Base-by-base conservation (phyloP, 2,329 filamentous ascomycete genomes). In the Xylariaceae sp. region DNA sequence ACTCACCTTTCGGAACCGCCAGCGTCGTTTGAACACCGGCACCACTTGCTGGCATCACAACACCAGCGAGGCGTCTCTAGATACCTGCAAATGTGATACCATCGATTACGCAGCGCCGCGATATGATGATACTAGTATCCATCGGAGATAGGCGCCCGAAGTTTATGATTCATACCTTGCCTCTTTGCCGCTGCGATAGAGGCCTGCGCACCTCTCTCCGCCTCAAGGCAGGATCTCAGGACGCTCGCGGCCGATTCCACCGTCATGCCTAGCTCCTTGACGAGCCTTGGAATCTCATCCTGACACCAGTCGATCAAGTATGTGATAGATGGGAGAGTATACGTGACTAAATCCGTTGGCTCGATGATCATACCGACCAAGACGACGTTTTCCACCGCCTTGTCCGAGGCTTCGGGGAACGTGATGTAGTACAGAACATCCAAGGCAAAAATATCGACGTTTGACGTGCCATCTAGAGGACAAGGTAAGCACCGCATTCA, bases 371-470 rank as follows among this genome's bases (percentile, higher is more conserved):
- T 40, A 27, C 41, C 6, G 9, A 48, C 48, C 2, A 59, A 27
- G 31, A 54, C 50, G n/a, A 56, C 6, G 37, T 59, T 59, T 4
- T 47, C 44, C 2, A n/a, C 32, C 2, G 3, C 12, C 3, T 31
- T 26, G 0, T 47, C 29, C 6, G 41, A 40, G 4, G 3, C 12
- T 6, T 32, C 9, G 2, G 11, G 9, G 26, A 47, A 51, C 26
- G 52, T 2, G 19, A 59, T 27, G 31, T 40, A 50, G 9, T 47
- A 51, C 32, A 59, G 46, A 4, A 45, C 54, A 39, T 52, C 41
- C 6, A 47, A 41, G 9, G 48, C 41, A 6, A 0, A 11, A 26
- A 29, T 3, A 35, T 31, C 40, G 27, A 41, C 8, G 42, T 12
- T 44, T 19, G 19, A 19, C 19, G 19, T 19, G 19, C 19, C 19